These are phyloP conservation scores for Dactylonectria macrodidyma DNA, from an alignment of 2,329 filamentous ascomycete species.

Conservation along the genomic window DNA sequence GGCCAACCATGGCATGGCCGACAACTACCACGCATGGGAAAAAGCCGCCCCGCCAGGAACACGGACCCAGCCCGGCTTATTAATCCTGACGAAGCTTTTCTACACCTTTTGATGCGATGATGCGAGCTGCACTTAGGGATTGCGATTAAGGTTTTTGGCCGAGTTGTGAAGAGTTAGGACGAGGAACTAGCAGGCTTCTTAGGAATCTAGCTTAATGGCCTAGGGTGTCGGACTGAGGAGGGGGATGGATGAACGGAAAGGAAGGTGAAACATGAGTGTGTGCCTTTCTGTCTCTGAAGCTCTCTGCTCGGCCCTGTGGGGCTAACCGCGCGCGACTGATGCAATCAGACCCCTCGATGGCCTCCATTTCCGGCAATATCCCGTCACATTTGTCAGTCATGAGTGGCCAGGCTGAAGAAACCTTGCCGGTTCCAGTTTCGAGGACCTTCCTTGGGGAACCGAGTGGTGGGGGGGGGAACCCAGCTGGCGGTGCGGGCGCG, in stretches of 20 bases:
- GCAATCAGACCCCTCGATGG: conserved; percentile 14
- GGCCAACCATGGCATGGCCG: too few species aligned
- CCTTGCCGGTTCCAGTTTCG: not conserved
- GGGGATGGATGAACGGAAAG: too few species aligned
- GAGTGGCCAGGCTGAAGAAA: not conserved
- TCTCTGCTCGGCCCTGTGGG: too few species aligned
- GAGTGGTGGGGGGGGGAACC: not conserved
- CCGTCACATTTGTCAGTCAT: conserved; percentile 8
- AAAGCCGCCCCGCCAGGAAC: not conserved
- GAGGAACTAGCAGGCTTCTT: too few species aligned
- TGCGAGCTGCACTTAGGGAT: not conserved
- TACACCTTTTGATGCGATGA: conserved; percentile 2
- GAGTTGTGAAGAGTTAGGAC: not conserved
- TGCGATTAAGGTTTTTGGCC: not conserved
- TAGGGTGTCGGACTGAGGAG: too few species aligned
- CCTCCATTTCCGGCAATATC: not conserved
- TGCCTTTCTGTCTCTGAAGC: not conserved
- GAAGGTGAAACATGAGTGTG: too few species aligned
- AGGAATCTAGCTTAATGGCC: too few species aligned
- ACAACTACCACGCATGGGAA: too few species aligned
- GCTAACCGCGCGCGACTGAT: conserved; percentile 35
- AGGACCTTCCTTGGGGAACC: not conserved
- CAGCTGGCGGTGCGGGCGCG: conserved; percentile 4
- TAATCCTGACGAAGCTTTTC: conserved; percentile 29
- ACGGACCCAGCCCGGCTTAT: conserved; percentile 28